A percentile compares a stretch with the other conserved stretches of the same genome.
These are phyloP conservation scores for Didymella segeticola DNA, from an alignment of 2,329 filamentous ascomycete species.

Conservation along the genomic window DNA sequence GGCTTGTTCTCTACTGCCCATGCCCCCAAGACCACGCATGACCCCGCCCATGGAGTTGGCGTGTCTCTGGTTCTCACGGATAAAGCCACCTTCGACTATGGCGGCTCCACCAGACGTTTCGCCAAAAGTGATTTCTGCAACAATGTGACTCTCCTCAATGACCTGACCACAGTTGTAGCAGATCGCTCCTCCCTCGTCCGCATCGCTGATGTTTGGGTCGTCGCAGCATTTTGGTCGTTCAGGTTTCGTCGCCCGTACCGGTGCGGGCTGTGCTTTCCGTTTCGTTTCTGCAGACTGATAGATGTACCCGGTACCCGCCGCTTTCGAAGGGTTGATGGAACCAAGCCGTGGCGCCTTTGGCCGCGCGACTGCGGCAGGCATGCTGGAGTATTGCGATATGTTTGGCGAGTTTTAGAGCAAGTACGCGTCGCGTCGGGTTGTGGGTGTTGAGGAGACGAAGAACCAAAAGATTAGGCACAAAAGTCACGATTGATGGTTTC, in stretches of 20 bases:
- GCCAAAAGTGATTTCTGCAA: slow-evolving; percentile 89
- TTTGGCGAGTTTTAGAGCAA: neutral
- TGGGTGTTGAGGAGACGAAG: neutral
- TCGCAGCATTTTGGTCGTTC: slow-evolving; percentile 38
- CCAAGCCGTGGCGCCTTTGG: slow-evolving; percentile 31
- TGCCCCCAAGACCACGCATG: slow-evolving; percentile 56
- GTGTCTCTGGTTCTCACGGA: slow-evolving; percentile 84
- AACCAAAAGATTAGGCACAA: slow-evolving; percentile 22
- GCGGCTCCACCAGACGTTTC: slow-evolving; percentile 86
- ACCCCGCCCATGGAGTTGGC: slow-evolving; percentile 65
- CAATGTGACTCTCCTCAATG: slow-evolving; percentile 85
- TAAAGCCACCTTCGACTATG: slow-evolving; percentile 86
- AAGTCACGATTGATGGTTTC: slow-evolving; percentile 19
- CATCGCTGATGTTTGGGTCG: slow-evolving; percentile 30
- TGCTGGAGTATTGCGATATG: neutral
- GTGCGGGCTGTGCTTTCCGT: slow-evolving; percentile 27
- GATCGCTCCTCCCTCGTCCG: slow-evolving; percentile 26
- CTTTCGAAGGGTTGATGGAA: slow-evolving; percentile 32
- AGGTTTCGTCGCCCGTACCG: slow-evolving; percentile 22
- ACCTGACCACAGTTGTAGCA: slow-evolving; percentile 87
- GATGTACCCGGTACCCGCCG: slow-evolving; percentile 20
- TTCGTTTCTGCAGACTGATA: slow-evolving; percentile 30
- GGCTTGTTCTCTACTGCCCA: slow-evolving; percentile 68
- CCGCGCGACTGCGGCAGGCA: slow-evolving; percentile 25
- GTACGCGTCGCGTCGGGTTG: neutral